A percentile compares a stretch with the other conserved stretches of the same genome.
Conservation (phyloP, 2,329 filamentous ascomycete species). For the Zymoseptoria tritici region DNA sequence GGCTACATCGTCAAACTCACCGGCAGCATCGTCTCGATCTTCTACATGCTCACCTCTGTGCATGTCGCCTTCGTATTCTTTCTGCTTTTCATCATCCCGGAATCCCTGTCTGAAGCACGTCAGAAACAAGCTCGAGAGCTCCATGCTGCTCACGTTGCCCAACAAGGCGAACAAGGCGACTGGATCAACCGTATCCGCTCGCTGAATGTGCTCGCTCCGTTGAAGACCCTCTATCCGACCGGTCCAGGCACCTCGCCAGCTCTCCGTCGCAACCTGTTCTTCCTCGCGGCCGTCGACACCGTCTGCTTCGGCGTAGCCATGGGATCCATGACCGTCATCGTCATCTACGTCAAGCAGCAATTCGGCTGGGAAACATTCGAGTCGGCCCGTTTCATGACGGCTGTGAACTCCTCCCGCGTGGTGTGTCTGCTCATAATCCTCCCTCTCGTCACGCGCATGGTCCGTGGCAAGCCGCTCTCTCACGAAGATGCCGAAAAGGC, state of each 20-base stretch:
- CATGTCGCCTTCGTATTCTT: constrained; percentile 69
- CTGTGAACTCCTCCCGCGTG: constrained; percentile 71
- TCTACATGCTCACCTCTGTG: constrained; percentile 69
- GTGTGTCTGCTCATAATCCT: constrained; percentile 66
- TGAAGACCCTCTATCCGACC: constrained; percentile 69
- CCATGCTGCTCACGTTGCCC: constrained; percentile 39
- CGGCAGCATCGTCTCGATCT: constrained; percentile 68
- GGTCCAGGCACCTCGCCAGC: constrained; percentile 53
- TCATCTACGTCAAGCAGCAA: constrained; percentile 73
- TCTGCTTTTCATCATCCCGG: constrained; percentile 65
- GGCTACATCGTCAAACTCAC: constrained; percentile 72
- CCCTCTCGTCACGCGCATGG: constrained; percentile 67
- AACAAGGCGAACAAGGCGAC: constrained; percentile 31
- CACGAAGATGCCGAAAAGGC: constrained; percentile 25
- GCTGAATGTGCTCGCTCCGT: constrained; percentile 64
- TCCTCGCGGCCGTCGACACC: constrained; percentile 73
- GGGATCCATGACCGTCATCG: constrained; percentile 69
- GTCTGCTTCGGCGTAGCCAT: constrained; percentile 75
- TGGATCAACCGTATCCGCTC: constrained; percentile 40
- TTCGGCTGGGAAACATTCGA: constrained; percentile 81
- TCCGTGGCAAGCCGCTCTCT: constrained; percentile 51
- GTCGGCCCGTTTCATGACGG: constrained; percentile 70
- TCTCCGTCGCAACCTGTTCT: constrained; percentile 71
- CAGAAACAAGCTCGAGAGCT: constrained; percentile 65
- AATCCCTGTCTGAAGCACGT: constrained; percentile 70